Evolutionary conservation across 164 flowering plant species (phyloP).

Genomic region (Akebia trifoliata): DNA sequence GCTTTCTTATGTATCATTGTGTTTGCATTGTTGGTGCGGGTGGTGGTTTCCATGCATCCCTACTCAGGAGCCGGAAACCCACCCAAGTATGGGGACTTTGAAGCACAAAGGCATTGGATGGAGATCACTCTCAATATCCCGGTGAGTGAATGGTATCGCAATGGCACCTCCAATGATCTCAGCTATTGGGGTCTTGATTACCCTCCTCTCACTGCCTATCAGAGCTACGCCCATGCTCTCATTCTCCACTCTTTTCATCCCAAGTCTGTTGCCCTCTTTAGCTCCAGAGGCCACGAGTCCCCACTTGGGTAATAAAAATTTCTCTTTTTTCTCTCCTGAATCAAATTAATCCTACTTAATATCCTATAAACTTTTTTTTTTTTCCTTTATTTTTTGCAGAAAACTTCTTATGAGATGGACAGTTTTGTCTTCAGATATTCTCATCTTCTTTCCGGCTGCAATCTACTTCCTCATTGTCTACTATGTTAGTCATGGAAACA

Average conservation of each 20-base stretch:
- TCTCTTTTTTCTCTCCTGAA: neutral
- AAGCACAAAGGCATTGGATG: conserved; percentile 99
- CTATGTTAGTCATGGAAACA: conserved; percentile 16
- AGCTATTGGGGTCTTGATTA: conserved; percentile 94
- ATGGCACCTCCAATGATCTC: conserved; percentile 64
- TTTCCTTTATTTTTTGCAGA: conserved; percentile 36
- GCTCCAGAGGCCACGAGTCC: conserved; percentile 82
- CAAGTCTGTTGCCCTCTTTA: conserved; percentile 54
- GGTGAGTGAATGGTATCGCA: conserved; percentile 60
- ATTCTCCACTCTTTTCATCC: conserved; percentile 55
- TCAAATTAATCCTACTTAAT: neutral
- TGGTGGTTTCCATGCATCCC: conserved; percentile 58
- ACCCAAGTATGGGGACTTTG: conserved; percentile 88
- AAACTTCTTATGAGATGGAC: conserved; percentile 95
- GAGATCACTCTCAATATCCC: conserved; percentile 80
- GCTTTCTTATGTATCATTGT: conserved; percentile 39
- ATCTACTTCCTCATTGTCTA: conserved; percentile 47
- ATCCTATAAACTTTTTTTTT: neutral
- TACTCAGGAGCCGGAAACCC: conserved; percentile 86
- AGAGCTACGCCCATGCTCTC: conserved; percentile 74
- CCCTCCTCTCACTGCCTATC: conserved; percentile 94
- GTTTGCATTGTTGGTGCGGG: conserved; percentile 62
- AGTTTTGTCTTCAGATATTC: conserved; percentile 68
- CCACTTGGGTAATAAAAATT: conserved; percentile 53
- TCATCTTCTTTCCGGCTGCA: conserved; percentile 80